phyloP scores from a whole-genome alignment of 176 grass and related monocot genomes.

The Carex scoparia region DNA sequence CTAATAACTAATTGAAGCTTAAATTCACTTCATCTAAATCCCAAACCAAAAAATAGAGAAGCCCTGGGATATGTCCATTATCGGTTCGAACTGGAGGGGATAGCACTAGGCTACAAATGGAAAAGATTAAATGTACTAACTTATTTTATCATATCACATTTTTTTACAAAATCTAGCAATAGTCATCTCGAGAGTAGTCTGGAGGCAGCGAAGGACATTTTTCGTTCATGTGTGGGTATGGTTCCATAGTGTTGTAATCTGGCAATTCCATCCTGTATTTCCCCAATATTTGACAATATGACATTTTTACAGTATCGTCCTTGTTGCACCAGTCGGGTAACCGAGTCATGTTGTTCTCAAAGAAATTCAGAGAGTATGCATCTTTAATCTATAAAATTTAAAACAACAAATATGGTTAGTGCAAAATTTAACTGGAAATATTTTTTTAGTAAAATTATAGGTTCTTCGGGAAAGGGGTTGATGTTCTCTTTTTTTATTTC shows the following conservation, averaged over 20 bases:
- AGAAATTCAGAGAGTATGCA: conserved; percentile 91
- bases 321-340: conserved; percentile 94
- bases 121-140: not conserved
- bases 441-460: no score
- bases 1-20: not conserved
- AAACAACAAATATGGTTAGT: not conserved
- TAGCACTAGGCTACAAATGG: not conserved
- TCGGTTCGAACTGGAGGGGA: not conserved
- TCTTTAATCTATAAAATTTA: conserved; percentile 76
- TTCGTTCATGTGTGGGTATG: conserved; percentile 88
- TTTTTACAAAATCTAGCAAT: conserved; percentile 36
- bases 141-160: not conserved
- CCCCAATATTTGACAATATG: conserved; percentile 94
- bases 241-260: conserved; percentile 72
- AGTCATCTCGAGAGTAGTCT: conserved; percentile 39
- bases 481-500: no score
- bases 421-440: not conserved
- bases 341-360: conserved; percentile 53
- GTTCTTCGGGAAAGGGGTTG: no score
- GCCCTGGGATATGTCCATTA: not conserved
- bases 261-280: conserved; percentile 93
- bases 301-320: conserved; percentile 63
- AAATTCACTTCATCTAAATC: no score
- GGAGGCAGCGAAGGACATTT: conserved; percentile 78
- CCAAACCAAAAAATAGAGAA: not conserved